phyloP scores from a whole-genome alignment of 805 yeast species.

The Torulaspora microellipsoides region DNA sequence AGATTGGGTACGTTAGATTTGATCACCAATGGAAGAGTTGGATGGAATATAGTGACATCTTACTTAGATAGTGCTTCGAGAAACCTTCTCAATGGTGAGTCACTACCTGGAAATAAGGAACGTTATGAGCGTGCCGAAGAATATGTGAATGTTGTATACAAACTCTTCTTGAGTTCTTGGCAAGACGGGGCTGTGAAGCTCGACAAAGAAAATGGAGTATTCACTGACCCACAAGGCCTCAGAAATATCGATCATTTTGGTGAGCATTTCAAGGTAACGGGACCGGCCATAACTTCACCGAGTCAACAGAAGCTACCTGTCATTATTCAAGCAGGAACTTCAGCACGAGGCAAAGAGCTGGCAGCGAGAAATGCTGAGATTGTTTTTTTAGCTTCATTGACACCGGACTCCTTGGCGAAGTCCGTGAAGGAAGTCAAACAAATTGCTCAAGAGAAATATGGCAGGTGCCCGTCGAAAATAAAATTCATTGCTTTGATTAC shows the following conservation, averaged over 20 bases:
- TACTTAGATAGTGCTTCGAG: constrained; percentile 42
- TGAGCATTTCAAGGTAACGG: constrained; percentile 39
- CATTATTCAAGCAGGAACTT: constrained; percentile 43
- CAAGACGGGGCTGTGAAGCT: constrained; percentile 38
- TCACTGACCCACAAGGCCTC: constrained; percentile 39
- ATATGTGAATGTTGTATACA: constrained; percentile 38
- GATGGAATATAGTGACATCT: constrained; percentile 47
- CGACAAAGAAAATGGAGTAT: constrained; percentile 31
- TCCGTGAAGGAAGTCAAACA: constrained; percentile 33
- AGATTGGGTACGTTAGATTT: constrained; percentile 44
- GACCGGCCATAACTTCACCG: constrained; percentile 42
- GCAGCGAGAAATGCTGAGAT: constrained; percentile 44
- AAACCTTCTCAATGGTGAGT: constrained; percentile 37
- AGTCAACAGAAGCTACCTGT: constrained; percentile 44
- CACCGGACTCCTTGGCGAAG: constrained; percentile 31
- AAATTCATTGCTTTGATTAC: constrained; percentile 39
- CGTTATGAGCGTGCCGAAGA: constrained; percentile 41
- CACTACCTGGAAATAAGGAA: constrained; percentile 38
- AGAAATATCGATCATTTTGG: constrained; percentile 42
- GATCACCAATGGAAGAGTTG: constrained; percentile 41
- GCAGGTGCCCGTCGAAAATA: constrained; percentile 36
- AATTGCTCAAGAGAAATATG: constrained; percentile 34
- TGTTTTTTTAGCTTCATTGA: constrained; percentile 37
- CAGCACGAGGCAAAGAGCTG: constrained; percentile 38
- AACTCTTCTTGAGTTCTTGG: constrained; percentile 42